Base-by-base conservation (phyloP, 345 rosid species). In the Pseudoturritis turrita region DNA sequence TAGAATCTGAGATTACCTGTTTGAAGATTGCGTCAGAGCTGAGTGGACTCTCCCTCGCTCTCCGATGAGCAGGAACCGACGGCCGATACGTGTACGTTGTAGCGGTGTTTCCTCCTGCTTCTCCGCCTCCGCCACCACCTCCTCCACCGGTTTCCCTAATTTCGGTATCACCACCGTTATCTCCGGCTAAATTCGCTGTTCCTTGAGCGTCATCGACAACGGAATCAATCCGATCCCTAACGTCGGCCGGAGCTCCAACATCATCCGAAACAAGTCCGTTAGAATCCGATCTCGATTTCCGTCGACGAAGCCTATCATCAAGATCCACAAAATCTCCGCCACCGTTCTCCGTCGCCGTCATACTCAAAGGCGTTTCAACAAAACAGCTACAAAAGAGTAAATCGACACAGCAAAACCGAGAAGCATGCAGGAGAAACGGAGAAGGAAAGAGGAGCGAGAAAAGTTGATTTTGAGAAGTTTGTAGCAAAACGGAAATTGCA, bases 1-100 rank as follows among this genome's bases (percentile, higher is more conserved):
- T 13, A 13, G 17, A 69, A 43, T 45, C 57, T 19, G 25, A 58
- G 55, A 15, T 19, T 60, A 87, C 98, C 89, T 92, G 98, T 72
- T 82, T 84, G 80, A 92, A 92, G 64, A 92, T 89, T 22, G 85
- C 87, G 70, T 83, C 90, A 22, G 98, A 92, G 79, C 98, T 92
- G 9, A 92, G 92, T 47, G 98, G 96, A 74, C 97, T 92, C 84
- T 92, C 97, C 36, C 74, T 88, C 37, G 75, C 79, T 22, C 72
- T 70, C 65, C 85, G 82, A 77, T 92, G 97, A 56, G 97, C 96
- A 19, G 97, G 97, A 72, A 82, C 81, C 13, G 92, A 87, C 5
- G 97, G 88, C 52, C 97, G 79, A 70, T 80, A 87, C 25, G 85
- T 62, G 75, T 80, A 85, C 79, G 59, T 84, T 8, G 65, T n/a